Evolutionary conservation across 495 filamentous ascomycete genomes (phyloP), one percentile per base, ranked within the genome.

Genomic region (Neurospora sublineolata): DNA sequence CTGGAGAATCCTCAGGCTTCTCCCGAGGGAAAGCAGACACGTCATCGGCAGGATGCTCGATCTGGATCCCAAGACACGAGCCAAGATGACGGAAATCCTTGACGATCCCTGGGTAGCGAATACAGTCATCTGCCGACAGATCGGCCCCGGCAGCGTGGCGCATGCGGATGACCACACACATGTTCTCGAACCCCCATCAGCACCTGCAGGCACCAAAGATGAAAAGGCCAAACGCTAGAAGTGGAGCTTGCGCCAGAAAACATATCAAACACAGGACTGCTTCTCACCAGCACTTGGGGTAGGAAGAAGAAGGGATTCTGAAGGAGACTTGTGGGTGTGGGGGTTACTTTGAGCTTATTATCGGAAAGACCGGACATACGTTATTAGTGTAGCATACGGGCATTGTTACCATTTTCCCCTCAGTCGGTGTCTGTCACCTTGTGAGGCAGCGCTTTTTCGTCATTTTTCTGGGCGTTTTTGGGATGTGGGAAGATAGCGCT

Each of bases 31-130:
- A 81, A 96, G 89, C 70, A 85, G 95, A 37, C 89, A 93, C 75
- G 92, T 99, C 72, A 93, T 99, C 69, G 91, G 92, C 30, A 87
- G 92, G 52, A 99, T 99, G 95, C 85, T 99, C 68, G 94, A 97
- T 75, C 84, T 97, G 46, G 88, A 95, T 75, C 94, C 95, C 5
- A 92, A 88, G 74, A 90, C 91, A 71, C 87, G 95, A 46, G 96
- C 93, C 6, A 93, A 86, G 7, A 87, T 98, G 80, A 85, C 89
- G 18, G 93, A 98, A 78, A 91, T 98, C 18, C 81, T 97, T 72
- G 85, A 87, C 8, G 96, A 99, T 79, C 89, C 91, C n/a, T 99
- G 96, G 95, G 89, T 98, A 40, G 85, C 86, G 14, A 87, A 88
- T 71, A 91, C 91, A 60, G 82, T 87, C 20, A 87, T 88, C 67